Evolutionary conservation across 371 early-diverging fungal species (phyloP).

Genomic region (Batkoa obscura): DNA sequence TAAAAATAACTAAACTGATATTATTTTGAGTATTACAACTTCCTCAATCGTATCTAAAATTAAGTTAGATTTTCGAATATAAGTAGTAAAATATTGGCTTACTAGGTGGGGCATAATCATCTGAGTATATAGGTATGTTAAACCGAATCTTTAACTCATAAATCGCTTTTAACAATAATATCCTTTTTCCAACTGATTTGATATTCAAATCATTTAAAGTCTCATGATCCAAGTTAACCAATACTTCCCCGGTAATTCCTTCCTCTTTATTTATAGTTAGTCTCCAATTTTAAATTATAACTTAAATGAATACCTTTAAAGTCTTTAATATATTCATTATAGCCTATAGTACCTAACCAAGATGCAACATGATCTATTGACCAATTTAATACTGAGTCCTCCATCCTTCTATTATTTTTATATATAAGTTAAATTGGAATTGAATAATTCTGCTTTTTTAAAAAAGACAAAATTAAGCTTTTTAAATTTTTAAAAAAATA

Average conservation of each 20-base stretch:
- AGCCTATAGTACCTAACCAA: constrained; percentile 5
- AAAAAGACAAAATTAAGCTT: no score
- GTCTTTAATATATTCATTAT: neutral
- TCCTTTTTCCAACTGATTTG: constrained; percentile 1
- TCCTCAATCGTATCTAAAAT: neutral
- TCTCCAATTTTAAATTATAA: neutral
- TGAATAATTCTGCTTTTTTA: neutral
- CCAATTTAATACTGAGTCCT: constrained; percentile 1
- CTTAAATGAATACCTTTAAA: neutral
- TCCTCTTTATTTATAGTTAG: neutral
- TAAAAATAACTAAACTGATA: neutral
- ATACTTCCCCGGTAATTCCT: constrained; percentile 1
- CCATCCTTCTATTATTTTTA: neutral
- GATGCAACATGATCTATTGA: neutral
- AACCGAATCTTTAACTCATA: constrained; percentile 14
- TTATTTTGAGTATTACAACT: neutral
- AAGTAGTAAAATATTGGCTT: constrained; percentile 9
- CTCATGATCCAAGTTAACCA: constrained; percentile 3
- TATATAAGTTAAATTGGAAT: no score
- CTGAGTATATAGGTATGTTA: constrained; percentile 60
- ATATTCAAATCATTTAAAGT: neutral
- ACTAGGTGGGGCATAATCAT: constrained; percentile 74
- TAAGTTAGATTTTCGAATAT: neutral
- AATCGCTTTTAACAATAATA: constrained; percentile 2
- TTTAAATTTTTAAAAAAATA: no score